Percentiles rank a stretch among this genome's conserved stretches.
phyloP scores from a whole-genome alignment of 495 filamentous ascomycete genomes.

The Arthonia radiata region DNA sequence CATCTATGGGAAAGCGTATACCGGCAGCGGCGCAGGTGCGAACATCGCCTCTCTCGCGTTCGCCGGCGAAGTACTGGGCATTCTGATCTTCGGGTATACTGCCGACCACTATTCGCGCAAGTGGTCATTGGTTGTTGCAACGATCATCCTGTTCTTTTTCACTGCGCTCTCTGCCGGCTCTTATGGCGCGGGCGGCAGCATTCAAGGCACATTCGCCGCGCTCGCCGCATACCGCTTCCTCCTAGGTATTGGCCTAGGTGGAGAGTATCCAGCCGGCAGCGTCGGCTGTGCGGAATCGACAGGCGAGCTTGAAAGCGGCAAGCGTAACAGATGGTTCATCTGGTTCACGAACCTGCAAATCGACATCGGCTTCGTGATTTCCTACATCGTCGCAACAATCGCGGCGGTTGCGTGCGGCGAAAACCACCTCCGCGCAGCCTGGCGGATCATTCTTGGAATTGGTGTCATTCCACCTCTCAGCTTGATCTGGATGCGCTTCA shows the following conservation, averaged over 20 bases:
- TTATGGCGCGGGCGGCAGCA: constrained; percentile 38
- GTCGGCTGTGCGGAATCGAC: constrained; percentile 67
- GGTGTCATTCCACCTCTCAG: constrained; percentile 56
- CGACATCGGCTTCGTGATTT: constrained; percentile 52
- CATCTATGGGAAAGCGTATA: constrained; percentile 41
- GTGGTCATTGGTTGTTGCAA: constrained; percentile 56
- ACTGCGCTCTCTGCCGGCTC: constrained; percentile 54
- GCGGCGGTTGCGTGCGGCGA: constrained; percentile 24
- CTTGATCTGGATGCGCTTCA: constrained; percentile 49
- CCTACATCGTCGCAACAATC: constrained; percentile 43
- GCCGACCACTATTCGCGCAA: constrained; percentile 67
- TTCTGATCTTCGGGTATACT: constrained; percentile 59
- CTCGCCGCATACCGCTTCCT: constrained; percentile 73
- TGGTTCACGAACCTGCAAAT: constrained; percentile 83
- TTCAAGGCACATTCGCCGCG: constrained; percentile 49
- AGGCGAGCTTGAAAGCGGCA: constrained; percentile 56
- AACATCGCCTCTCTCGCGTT: constrained; percentile 65
- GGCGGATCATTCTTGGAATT: constrained; percentile 52
- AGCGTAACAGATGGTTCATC: constrained; percentile 74
- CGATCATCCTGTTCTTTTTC: constrained; percentile 61
- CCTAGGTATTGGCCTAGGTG: constrained; percentile 37
- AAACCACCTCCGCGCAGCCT: constrained; percentile 43
- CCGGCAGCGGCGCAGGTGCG: constrained; percentile 33
- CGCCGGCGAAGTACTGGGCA: constrained; percentile 67
- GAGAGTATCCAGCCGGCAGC: constrained; percentile 77